Evolutionary conservation across 768 basidiomycete genomes (phyloP).

Genomic region (Fistulinella prunicolor): DNA sequence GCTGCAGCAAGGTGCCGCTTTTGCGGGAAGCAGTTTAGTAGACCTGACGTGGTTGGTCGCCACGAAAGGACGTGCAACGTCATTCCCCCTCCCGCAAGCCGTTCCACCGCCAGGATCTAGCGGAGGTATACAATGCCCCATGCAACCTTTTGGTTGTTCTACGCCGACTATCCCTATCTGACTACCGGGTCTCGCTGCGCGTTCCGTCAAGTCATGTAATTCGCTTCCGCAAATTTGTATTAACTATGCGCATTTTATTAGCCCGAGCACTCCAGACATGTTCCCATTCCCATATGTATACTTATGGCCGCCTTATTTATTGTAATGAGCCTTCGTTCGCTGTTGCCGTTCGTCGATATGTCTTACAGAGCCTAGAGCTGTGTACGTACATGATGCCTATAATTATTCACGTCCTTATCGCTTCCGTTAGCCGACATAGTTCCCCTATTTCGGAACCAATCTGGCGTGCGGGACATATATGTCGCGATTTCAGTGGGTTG

Average conservation of each 20-base stretch:
- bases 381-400: no score
- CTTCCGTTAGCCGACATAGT: no score
- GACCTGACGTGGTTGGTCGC: slow-evolving; percentile 27
- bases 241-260: slow-evolving; percentile 6
- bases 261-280: slow-evolving; percentile 9
- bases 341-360: background rate
- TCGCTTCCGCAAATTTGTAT: slow-evolving; percentile 6
- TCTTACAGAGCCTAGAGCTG: no score
- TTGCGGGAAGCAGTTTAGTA: slow-evolving; percentile 23
- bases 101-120: background rate
- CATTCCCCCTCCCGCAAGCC: background rate
- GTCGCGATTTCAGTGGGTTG: background rate
- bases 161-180: background rate
- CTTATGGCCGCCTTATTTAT: background rate
- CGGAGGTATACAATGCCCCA: background rate
- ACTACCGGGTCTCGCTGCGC: background rate
- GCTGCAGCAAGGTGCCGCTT: slow-evolving; percentile 23
- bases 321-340: background rate
- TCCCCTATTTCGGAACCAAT: background rate
- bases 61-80: slow-evolving; percentile 25
- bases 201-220: background rate
- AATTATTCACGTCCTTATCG: no score
- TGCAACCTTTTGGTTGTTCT: background rate
- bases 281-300: slow-evolving; percentile 7
- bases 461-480: background rate